A percentile compares a stretch with the other conserved stretches of the same genome.
These are phyloP conservation scores for Trichoderma sp. DNA, from an alignment of 2,329 filamentous ascomycete genomes.

Conservation along the genomic window DNA sequence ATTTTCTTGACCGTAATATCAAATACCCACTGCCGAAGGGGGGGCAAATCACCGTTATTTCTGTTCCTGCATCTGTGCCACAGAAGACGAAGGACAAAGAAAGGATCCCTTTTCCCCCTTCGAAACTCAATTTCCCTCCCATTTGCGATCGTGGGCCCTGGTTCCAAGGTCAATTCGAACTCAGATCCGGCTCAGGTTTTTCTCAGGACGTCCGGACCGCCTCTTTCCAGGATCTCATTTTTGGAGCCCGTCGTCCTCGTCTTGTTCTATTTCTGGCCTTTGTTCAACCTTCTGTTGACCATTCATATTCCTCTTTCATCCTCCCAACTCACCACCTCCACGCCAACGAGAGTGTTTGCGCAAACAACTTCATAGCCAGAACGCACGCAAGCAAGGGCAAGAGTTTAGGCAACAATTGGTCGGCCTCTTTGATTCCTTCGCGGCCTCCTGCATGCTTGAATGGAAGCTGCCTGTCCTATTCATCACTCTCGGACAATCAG, in stretches of 20 bases:
- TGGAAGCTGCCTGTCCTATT: constrained; percentile 24
- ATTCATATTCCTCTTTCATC: not conserved
- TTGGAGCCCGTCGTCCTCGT: not conserved
- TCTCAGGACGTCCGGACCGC: not conserved
- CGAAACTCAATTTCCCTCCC: constrained; percentile 12
- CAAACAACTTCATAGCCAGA: not conserved
- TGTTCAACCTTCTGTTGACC: not conserved
- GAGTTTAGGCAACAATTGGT: not conserved
- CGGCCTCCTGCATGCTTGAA: constrained; percentile 19
- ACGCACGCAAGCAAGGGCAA: not conserved
- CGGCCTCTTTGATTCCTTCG: not conserved
- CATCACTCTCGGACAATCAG: constrained; percentile 10
- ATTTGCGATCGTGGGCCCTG: not conserved
- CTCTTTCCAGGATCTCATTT: not conserved
- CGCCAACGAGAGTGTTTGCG: not conserved
- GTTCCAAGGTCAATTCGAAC: not conserved
- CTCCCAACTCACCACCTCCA: not conserved
- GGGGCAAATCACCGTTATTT: constrained; percentile 1
- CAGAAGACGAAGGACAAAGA: not conserved
- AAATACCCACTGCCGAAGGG: constrained; percentile 12
- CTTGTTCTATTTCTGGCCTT: not conserved
- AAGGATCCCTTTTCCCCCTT: not conserved
- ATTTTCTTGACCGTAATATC: too few species aligned
- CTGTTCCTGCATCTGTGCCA: constrained; percentile 15
- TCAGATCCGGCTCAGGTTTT: not conserved